phyloP scores from a whole-genome alignment of 1,139 yeast species.

The Pichia sp. region DNA sequence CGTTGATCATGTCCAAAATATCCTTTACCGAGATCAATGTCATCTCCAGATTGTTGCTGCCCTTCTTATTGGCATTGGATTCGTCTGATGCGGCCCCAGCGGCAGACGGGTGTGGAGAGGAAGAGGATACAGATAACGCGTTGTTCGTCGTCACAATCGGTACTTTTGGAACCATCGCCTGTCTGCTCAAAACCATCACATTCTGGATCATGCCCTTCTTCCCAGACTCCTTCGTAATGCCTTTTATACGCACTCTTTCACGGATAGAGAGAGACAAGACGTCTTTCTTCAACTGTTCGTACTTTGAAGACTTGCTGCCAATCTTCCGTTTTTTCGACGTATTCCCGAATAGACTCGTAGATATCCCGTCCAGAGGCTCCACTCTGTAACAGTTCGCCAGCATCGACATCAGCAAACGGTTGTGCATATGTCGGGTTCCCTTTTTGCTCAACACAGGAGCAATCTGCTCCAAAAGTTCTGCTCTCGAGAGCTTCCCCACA shows the following conservation, averaged over 20 bases:
- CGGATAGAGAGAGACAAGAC: slow-evolving; percentile 81
- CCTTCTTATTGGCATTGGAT: background rate
- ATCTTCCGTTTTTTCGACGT: slow-evolving; percentile 36
- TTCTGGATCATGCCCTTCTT: slow-evolving; percentile 73
- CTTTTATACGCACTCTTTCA: slow-evolving; percentile 80
- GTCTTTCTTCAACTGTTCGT: slow-evolving; percentile 78
- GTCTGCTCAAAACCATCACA: slow-evolving; percentile 75
- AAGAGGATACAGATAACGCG: background rate
- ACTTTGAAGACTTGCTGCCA: slow-evolving; percentile 51
- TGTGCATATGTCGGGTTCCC: slow-evolving; percentile 58
- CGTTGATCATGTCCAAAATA: slow-evolving; percentile 80
- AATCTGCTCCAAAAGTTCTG: slow-evolving; percentile 60
- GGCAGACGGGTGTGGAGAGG: background rate
- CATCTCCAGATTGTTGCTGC: slow-evolving; percentile 34
- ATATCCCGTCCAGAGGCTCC: slow-evolving; percentile 44
- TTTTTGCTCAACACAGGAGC: slow-evolving; percentile 49
- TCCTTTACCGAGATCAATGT: slow-evolving; percentile 90
- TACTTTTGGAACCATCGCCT: slow-evolving; percentile 78
- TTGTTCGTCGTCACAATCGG: slow-evolving; percentile 56
- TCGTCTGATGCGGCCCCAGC: background rate
- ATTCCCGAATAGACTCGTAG: slow-evolving; percentile 51
- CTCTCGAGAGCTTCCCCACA: slow-evolving; percentile 73
- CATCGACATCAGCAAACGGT: slow-evolving; percentile 73
- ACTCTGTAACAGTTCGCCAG: slow-evolving; percentile 81
- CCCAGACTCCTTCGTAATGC: slow-evolving; percentile 77